Evolutionary conservation across 2,329 filamentous ascomycete species (phyloP).

Genomic region (Aspergillus nomiae): DNA sequence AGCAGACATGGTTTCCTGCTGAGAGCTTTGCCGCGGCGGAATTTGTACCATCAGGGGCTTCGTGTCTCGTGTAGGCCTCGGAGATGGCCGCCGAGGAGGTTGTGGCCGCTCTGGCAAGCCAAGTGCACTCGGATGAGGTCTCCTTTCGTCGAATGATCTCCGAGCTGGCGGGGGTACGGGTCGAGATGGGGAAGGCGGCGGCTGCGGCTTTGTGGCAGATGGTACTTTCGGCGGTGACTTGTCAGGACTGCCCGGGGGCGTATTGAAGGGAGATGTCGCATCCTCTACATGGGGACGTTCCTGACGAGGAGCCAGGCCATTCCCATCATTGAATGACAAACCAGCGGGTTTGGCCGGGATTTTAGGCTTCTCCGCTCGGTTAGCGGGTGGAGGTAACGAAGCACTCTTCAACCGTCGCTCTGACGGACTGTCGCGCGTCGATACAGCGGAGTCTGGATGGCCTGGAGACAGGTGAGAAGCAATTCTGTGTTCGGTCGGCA

Average conservation of each 20-base stretch:
- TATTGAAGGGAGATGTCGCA: slow-evolving; percentile 77
- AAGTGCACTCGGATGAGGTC: slow-evolving; percentile 19
- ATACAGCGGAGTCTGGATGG: slow-evolving; percentile 14
- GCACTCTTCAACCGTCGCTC: slow-evolving; percentile 38
- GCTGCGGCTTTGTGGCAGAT: slow-evolving; percentile 17
- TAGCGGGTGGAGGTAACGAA: slow-evolving; percentile 70
- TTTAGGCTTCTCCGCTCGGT: slow-evolving; percentile 77
- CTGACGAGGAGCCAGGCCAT: slow-evolving; percentile 29
- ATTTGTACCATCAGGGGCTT: slow-evolving; percentile 38
- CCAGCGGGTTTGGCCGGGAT: slow-evolving; percentile 54
- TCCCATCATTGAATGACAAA: slow-evolving; percentile 32
- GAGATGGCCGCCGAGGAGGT: slow-evolving; percentile 26
- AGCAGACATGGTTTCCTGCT: slow-evolving; percentile 23
- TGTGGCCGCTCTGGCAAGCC: slow-evolving; percentile 30
- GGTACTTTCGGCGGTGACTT: slow-evolving; percentile 49
- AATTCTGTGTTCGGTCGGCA: slow-evolving; percentile 19
- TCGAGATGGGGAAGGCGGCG: slow-evolving; percentile 22
- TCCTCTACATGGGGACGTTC: slow-evolving; percentile 41
- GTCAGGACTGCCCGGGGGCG: slow-evolving; percentile 74
- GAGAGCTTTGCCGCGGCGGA: slow-evolving; percentile 25
- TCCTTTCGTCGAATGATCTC: slow-evolving; percentile 32
- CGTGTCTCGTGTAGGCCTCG: slow-evolving; percentile 29
- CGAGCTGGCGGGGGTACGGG: slow-evolving; percentile 26
- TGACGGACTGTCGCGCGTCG: slow-evolving; percentile 22
- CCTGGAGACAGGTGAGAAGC: slow-evolving; percentile 24